Conservation (phyloP, 73 alveolate species). For the Tetrahymena borealis region DNA sequence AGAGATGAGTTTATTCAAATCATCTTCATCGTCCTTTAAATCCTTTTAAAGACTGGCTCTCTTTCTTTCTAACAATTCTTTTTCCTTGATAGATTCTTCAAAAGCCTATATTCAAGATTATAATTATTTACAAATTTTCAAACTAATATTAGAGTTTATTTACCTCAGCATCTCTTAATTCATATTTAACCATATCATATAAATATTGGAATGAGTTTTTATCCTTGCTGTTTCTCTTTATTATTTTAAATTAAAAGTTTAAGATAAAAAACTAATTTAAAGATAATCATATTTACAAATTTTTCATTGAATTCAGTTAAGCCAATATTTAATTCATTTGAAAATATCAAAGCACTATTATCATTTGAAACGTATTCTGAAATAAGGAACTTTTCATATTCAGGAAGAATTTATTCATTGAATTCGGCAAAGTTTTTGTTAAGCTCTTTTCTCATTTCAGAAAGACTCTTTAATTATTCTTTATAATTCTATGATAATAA, state of each 20-base stretch:
- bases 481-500: neutral
- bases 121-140: neutral
- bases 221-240: neutral
- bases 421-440: neutral
- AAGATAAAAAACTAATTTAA: neutral
- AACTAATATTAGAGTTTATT: neutral
- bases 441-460: neutral
- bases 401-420: neutral
- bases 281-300: neutral
- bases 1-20: slow-evolving; percentile 16
- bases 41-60: neutral
- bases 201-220: neutral
- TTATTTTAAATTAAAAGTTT: neutral
- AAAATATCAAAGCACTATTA: neutral
- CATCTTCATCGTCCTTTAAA: slow-evolving; percentile 31
- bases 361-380: neutral
- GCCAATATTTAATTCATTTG: neutral
- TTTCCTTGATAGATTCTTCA: neutral
- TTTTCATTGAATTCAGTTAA: neutral
- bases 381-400: neutral
- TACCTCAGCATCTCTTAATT: neutral
- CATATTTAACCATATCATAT: neutral
- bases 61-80: neutral
- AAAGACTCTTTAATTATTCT: neutral
- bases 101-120: neutral